Conservation (phyloP, 2,329 filamentous ascomycete species). For the Stagonosporopsis chrysanthemi region DNA sequence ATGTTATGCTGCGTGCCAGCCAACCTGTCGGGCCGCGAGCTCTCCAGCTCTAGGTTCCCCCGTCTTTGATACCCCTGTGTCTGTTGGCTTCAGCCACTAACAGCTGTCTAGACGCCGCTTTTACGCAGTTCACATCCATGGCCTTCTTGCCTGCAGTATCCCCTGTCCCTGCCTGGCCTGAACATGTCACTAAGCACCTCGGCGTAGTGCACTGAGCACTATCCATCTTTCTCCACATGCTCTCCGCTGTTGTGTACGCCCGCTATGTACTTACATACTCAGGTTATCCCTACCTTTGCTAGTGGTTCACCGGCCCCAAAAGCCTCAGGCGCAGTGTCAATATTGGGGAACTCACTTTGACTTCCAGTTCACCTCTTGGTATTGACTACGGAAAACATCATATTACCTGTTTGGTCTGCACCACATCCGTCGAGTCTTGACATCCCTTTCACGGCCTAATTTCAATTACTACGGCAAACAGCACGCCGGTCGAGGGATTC, state of each 20-base stretch:
- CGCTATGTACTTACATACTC: slow-evolving; percentile 41
- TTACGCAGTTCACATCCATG: slow-evolving; percentile 33
- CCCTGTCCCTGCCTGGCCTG: slow-evolving; percentile 40
- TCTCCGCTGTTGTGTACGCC: slow-evolving; percentile 41
- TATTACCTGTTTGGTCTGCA: slow-evolving; percentile 12
- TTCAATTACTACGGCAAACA: background rate
- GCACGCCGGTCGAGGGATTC: slow-evolving; percentile 15
- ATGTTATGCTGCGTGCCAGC: slow-evolving; percentile 42
- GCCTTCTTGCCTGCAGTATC: slow-evolving; percentile 31
- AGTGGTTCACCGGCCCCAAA: slow-evolving; percentile 37
- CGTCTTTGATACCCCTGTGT: slow-evolving; percentile 29
- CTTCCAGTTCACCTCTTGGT: slow-evolving; percentile 10
- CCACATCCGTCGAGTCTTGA: background rate
- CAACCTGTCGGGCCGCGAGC: slow-evolving; percentile 39
- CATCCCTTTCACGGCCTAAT: background rate
- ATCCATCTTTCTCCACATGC: slow-evolving; percentile 48
- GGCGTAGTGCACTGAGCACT: slow-evolving; percentile 44
- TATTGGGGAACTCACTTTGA: slow-evolving; percentile 18
- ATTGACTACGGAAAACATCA: slow-evolving; percentile 36
- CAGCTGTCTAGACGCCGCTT: slow-evolving; percentile 25
- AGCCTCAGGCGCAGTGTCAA: slow-evolving; percentile 26
- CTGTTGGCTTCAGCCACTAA: slow-evolving; percentile 36
- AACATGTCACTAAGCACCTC: slow-evolving; percentile 30
- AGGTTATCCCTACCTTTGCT: slow-evolving; percentile 45
- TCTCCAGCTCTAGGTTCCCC: slow-evolving; percentile 30